Evolutionary conservation across 1,284 basidiomycete genomes (phyloP).

Genomic region (Boletus hoseneyae): DNA sequence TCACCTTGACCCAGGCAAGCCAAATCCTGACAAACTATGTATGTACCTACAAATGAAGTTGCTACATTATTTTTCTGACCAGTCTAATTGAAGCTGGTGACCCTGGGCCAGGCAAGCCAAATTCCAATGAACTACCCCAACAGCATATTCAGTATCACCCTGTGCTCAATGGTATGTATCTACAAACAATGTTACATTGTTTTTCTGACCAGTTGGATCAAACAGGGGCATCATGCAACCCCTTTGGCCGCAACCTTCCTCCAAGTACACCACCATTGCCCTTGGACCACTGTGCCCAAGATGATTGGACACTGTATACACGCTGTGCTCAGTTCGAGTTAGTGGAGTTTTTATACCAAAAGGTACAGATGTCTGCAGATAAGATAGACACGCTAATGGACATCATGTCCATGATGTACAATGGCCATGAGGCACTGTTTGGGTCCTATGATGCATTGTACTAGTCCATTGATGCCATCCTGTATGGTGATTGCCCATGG

Average conservation of each 20-base stretch:
- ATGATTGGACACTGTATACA: background rate
- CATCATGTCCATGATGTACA: background rate
- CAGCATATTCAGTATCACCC: too few relatives aligned
- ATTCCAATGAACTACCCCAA: too few relatives aligned
- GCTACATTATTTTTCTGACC: too few relatives aligned
- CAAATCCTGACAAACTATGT: too few relatives aligned
- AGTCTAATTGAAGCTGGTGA: too few relatives aligned
- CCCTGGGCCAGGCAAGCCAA: too few relatives aligned
- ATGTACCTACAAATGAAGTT: too few relatives aligned
- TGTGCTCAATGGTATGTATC: background rate
- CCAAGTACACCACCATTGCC: background rate
- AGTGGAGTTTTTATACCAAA: background rate
- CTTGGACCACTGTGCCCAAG: background rate
- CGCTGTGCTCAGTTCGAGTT: background rate
- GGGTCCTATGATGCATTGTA: background rate
- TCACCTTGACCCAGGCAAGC: too few relatives aligned
- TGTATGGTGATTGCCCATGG: background rate
- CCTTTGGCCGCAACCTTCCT: background rate
- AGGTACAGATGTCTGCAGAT: background rate
- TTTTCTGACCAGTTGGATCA: background rate
- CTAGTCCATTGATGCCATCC: background rate
- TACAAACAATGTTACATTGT: background rate
- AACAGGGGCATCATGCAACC: background rate
- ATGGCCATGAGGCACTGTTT: background rate
- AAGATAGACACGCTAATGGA: background rate